Base-by-base conservation (phyloP, 345 rosid species). In the Heritiera littoralis region DNA sequence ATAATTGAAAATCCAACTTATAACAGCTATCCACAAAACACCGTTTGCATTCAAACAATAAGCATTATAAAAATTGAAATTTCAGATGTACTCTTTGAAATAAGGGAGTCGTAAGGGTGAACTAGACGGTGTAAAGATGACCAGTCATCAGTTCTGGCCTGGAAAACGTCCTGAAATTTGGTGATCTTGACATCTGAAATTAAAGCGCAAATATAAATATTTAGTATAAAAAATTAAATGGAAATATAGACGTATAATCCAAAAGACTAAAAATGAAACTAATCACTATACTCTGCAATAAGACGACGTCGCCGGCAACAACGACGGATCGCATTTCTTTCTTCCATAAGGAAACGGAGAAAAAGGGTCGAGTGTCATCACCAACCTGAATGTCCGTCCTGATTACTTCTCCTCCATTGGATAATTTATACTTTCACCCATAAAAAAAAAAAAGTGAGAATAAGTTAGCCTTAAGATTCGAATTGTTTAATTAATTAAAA, bases 381-480 rank as follows among this genome's bases (percentile, higher is more conserved):
- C 93, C 90, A 0, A 89, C 93, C 77, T 85, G 90, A 61, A 90
- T 81, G 76, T 90, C 93, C 0, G 87, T 90, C 86, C 87, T 83
- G 32, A 90, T 66, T 38, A 85, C 74, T 45, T 87, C 85, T 58
- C 90, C 88, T 0, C 90, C 89, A 43, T 79, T 83, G 3, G 88
- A 75, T 70, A 86, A 48, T 80, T 84, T 87, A 69, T 81, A 87
- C 93, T 89, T 86, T 18, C 8, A 13, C 48, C 6, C 18, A 35
- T 13, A 59, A 48, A 9, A 2, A 23, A 9, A 2, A 23, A 9
- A 67, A 59, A 58, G 20, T n/a, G 20, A 58, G 12, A 20, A 6
- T 35, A 14, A 51, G 23, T 6, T 4, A 43, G 13, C 8, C 10
- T 28, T 55, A 13, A 48, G 66, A 74, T 6, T 7, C 12, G 14